Percentiles rank a stretch among this genome's conserved stretches.
phyloP scores from a whole-genome alignment of 805 yeast species.

The Dipodascopsis tothii region DNA sequence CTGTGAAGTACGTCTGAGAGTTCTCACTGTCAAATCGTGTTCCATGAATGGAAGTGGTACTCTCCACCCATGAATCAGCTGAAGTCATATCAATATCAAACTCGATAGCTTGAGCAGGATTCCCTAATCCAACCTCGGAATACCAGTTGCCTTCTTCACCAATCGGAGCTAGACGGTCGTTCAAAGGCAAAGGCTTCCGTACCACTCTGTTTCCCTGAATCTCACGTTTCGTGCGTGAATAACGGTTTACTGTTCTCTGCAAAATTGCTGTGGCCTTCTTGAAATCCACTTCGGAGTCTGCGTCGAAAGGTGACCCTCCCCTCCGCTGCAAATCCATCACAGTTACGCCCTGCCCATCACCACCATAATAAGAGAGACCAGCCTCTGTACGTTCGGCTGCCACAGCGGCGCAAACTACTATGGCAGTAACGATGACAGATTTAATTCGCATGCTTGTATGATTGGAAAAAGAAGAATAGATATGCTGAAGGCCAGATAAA shows the following conservation, averaged over 20 bases:
- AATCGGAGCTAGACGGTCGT: slow-evolving; percentile 20
- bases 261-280: background rate
- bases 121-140: slow-evolving; percentile 12
- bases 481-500: too few relatives aligned
- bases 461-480: too few relatives aligned
- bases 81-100: slow-evolving; percentile 23
- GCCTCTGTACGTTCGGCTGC: too few relatives aligned
- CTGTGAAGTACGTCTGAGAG: slow-evolving; percentile 20
- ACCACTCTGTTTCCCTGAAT: slow-evolving; percentile 21
- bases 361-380: background rate
- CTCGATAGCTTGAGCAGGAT: slow-evolving; percentile 13
- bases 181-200: slow-evolving; percentile 16
- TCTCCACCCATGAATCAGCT: slow-evolving; percentile 21
- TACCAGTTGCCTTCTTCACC: slow-evolving; percentile 17
- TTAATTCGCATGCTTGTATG: too few relatives aligned
- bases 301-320: background rate
- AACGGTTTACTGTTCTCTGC: slow-evolving; percentile 1
- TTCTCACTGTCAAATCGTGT: slow-evolving; percentile 11
- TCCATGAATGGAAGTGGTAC: slow-evolving; percentile 19
- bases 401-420: too few relatives aligned
- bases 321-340: background rate
- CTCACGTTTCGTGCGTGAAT: slow-evolving; percentile 17
- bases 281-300: background rate
- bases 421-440: too few relatives aligned
- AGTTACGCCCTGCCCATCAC: background rate